A percentile compares a stretch with the other conserved stretches of the same genome.
These are phyloP conservation scores for Hordeum marinum DNA, from an alignment of 176 grass and related monocot species.

Conservation along the genomic window DNA sequence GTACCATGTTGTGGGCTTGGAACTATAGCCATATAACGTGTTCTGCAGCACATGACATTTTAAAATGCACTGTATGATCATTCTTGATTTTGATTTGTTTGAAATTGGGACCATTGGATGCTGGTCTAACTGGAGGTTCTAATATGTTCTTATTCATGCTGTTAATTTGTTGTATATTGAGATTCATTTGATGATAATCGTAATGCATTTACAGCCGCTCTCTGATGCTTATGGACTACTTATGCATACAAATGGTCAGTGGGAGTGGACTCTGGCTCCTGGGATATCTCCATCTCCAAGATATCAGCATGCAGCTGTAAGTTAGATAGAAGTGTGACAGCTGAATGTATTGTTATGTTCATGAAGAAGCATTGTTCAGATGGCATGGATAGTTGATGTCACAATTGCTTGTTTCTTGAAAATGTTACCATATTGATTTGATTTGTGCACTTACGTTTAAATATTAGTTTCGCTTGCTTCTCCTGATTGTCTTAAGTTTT, in stretches of 20 bases:
- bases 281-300: constrained; percentile 92
- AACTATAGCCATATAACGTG: neutral
- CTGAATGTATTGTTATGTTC: constrained; percentile 24
- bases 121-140: neutral
- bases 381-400: constrained; percentile 2
- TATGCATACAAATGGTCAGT: constrained; percentile 97
- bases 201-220: constrained; percentile 58
- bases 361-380: neutral
- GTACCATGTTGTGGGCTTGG: neutral
- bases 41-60: neutral
- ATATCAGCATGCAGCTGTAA: constrained; percentile 99
- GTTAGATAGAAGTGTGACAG: constrained; percentile 30
- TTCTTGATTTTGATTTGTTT: constrained; percentile 19
- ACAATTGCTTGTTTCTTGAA: constrained; percentile 15
- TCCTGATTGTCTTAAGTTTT: constrained; percentile 36
- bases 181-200: constrained; percentile 21
- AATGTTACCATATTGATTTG: constrained; percentile 11
- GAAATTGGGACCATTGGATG: neutral
- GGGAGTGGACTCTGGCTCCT: constrained; percentile 99
- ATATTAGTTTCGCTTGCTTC: constrained; percentile 29
- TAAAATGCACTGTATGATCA: neutral
- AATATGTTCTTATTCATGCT: neutral
- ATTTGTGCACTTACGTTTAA: neutral
- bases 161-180: neutral
- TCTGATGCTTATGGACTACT: constrained; percentile 97